These are phyloP conservation scores for Castanospermum australe DNA, from an alignment of 306 rosid species.

Conservation along the genomic window DNA sequence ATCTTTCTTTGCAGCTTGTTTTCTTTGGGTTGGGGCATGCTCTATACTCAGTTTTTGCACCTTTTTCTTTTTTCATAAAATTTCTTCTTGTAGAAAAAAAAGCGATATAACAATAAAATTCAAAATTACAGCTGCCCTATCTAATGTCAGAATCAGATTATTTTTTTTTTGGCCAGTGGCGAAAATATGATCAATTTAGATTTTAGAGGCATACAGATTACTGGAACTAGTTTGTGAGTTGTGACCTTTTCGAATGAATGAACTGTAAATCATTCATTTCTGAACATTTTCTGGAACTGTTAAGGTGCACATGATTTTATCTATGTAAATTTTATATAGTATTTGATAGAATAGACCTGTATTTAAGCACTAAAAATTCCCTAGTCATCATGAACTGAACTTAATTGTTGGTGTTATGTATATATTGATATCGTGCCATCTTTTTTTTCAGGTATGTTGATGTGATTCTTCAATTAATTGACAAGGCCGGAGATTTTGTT, in stretches of 20 bases:
- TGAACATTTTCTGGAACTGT: conserved; percentile 18
- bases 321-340: not conserved
- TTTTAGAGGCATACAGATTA: not conserved
- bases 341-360: not conserved
- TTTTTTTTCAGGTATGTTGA: conserved; percentile 82
- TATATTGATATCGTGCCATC: conserved; percentile 18
- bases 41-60: not conserved
- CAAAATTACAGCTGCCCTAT: not conserved
- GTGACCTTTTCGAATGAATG: not conserved
- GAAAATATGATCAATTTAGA: not conserved
- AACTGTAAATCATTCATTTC: not conserved
- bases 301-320: not conserved
- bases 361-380: not conserved
- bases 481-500: conserved; percentile 99
- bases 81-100: not conserved
- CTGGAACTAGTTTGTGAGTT: not conserved
- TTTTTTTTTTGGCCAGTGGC: not conserved
- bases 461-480: conserved; percentile 97
- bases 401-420: not conserved
- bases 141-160: not conserved
- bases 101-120: not conserved
- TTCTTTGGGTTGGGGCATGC: not conserved
- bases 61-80: not conserved
- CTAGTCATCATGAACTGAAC: not conserved
- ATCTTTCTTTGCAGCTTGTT: not conserved